Base-by-base conservation (phyloP, 2,329 filamentous ascomycete genomes). In the Bipolaris victoriae region DNA sequence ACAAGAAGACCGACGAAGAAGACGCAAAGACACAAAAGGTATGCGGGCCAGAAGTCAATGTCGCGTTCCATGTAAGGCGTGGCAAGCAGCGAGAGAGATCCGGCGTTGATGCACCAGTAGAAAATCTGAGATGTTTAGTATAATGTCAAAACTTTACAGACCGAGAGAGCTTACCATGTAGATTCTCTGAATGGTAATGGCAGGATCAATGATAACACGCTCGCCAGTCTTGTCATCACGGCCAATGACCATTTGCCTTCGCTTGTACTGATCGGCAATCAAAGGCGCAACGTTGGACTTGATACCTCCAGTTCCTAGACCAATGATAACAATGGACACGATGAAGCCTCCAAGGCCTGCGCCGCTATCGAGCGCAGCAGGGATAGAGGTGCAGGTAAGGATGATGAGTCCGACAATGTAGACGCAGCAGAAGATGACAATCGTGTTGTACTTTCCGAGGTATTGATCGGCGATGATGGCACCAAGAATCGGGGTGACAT, bases 251-350 rank as follows among this genome's bases (percentile, higher is more conserved):
- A 79, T 80, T 49, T 74, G 70, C 20, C 74, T 69, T 52, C 75
- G 67, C 63, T 72, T 75, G 65, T 81, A 81, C 61, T 82, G 80
- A 56, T 82, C 80, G 41, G 80, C 80, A 60, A 82, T 81, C 24
- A 82, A 66, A 2, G 80, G 80, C 15, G 80, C 78, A 46, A 93
- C 89, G 71, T 93, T 93, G 63, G 88, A 86, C 80, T 93, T 94
- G 86, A 93, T 92, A 73, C 90, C 89, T 65, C 90, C 90, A 3
- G 89, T 91, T 54, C 90, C 90, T 40, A 91, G 77, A 49, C 88
- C 89, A 70, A 92, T 84, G 70, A 92, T 83, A 41, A 91, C 78
- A 49, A 90, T 79, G 47, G 86, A 58, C 18, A 64, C 77, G 1
- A 88, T 74, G 75, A 91, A 90, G 57, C 84, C 86, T 13, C 80